These are phyloP conservation scores for Bryoglossum gracile DNA, from an alignment of 495 filamentous ascomycete genomes.

Conservation along the genomic window DNA sequence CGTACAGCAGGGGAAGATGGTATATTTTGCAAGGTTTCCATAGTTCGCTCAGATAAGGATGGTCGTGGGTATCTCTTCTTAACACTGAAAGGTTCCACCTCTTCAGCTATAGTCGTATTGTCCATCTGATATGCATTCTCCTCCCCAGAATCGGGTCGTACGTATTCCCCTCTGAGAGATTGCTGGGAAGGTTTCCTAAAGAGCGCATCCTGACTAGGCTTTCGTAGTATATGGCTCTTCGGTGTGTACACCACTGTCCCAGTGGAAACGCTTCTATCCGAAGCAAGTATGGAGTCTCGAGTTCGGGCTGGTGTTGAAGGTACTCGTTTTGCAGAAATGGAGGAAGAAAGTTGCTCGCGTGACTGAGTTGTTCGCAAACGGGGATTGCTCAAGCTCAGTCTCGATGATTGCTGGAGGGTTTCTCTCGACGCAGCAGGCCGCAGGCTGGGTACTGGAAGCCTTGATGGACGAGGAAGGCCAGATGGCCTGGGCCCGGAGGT, in stretches of 20 bases:
- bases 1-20: slow-evolving; percentile 55
- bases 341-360: slow-evolving; percentile 20
- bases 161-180: slow-evolving; percentile 3
- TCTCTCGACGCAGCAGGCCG: slow-evolving; percentile 24
- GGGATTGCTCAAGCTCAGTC: slow-evolving; percentile 13
- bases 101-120: slow-evolving; percentile 4
- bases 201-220: slow-evolving; percentile 29
- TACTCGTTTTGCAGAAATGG: slow-evolving; percentile 7
- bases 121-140: slow-evolving; percentile 1
- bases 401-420: slow-evolving; percentile 17
- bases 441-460: slow-evolving; percentile 28
- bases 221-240: slow-evolving; percentile 2
- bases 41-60: slow-evolving; percentile 62
- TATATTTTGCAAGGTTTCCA: slow-evolving; percentile 57
- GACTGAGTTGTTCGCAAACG: slow-evolving; percentile 22
- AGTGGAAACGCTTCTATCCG: slow-evolving; percentile 10
- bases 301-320: slow-evolving; percentile 10
- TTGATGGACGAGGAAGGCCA: slow-evolving; percentile 32
- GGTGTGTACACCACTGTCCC: slow-evolving; percentile 12
- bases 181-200: slow-evolving; percentile 16
- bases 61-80: slow-evolving; percentile 27
- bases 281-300: slow-evolving; percentile 9
- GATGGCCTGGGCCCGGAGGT: slow-evolving; percentile 11
- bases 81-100: slow-evolving; percentile 11
- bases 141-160: slow-evolving; percentile 20